Evolutionary conservation across 768 basidiomycete species (phyloP).

Genomic region (Kwoniella sp.): DNA sequence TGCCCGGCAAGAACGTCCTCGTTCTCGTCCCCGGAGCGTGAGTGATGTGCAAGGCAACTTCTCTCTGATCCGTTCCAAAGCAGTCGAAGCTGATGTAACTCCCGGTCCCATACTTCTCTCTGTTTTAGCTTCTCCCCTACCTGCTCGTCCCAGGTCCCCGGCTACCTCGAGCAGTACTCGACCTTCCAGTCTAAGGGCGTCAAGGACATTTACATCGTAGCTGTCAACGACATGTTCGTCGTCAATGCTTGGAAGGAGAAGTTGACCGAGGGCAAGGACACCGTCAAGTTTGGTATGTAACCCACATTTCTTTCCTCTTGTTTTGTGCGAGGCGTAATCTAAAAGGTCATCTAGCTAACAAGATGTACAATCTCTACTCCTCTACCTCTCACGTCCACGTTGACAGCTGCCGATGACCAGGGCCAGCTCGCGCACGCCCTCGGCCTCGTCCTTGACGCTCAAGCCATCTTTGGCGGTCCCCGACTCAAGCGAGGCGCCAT

Average conservation of each 20-base stretch:
- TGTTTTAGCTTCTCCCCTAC: slow-evolving; percentile 65
- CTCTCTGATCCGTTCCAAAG: background rate
- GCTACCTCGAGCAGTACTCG: slow-evolving; percentile 68
- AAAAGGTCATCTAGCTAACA: no score
- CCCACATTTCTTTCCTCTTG: background rate
- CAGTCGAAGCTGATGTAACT: background rate
- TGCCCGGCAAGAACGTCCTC: slow-evolving; percentile 53
- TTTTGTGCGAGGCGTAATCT: no score
- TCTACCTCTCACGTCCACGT: background rate
- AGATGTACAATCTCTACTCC: background rate
- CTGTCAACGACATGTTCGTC: slow-evolving; percentile 75
- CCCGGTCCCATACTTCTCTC: background rate
- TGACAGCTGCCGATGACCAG: slow-evolving; percentile 67
- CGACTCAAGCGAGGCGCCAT: slow-evolving; percentile 64
- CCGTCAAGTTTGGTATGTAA: slow-evolving; percentile 60
- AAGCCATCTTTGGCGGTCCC: slow-evolving; percentile 66
- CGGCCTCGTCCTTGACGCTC: slow-evolving; percentile 68
- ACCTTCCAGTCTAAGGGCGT: slow-evolving; percentile 78
- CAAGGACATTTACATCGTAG: slow-evolving; percentile 67
- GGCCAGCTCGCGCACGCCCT: slow-evolving; percentile 63
- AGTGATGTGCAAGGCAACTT: no score
- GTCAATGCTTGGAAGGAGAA: slow-evolving; percentile 57
- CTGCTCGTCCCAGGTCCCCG: slow-evolving; percentile 64
- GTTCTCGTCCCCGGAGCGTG: slow-evolving; percentile 68
- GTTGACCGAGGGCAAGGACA: slow-evolving; percentile 61